Evolutionary conservation across 2,329 filamentous ascomycete genomes (phyloP), one percentile per base, ranked within the genome.

Genomic region (Fusarium tricinctum): DNA sequence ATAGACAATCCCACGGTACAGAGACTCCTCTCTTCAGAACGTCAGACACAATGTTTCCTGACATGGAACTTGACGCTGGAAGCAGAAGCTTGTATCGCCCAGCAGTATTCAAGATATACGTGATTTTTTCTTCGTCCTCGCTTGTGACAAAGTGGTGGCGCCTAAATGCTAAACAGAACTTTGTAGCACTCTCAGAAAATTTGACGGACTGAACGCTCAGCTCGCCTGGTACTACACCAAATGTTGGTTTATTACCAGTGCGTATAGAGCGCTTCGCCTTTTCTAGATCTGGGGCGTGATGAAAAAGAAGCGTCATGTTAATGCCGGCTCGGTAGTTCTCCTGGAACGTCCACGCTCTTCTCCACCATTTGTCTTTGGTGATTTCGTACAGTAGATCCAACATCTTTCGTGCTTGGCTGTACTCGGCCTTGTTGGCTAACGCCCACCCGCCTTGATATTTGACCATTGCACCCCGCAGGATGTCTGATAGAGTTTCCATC

Each of bases 261-360:
- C 40, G 67, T 9, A 60, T 54, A n/a, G 66, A 66, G 10, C 48
- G 38, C 50, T 78, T 78, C 26, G 58, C 14, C 2, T 26, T 9
- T 15, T 77, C 72, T 0, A 73, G 53, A 0, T 54, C 55, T 6
- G 35, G 26, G n/a, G 9, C 17, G 42, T 78, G 75, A 5, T 64
- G 66, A 8, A 78, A 74, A 0, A 78, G 58, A 9, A 78, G 70
- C 0, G 38, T 62, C 77, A 79, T 78, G 0, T 63, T 33, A 15
- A 39, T 33, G 3, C 73, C 72, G 6, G 66, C 76, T 28, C 73
- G 67, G 38, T 79, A 79, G 43, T 76, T 79, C 52, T 79, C 76
- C 19, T 79, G 76, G 28, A 77, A 78, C 1, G 74, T 78, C 75
- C 77, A 79, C 4, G 75, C 76, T 15, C 75, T 68, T 1, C 50